These are phyloP conservation scores for Saccharomycopsis fodiens DNA, from an alignment of 805 yeast species.

Conservation along the genomic window DNA sequence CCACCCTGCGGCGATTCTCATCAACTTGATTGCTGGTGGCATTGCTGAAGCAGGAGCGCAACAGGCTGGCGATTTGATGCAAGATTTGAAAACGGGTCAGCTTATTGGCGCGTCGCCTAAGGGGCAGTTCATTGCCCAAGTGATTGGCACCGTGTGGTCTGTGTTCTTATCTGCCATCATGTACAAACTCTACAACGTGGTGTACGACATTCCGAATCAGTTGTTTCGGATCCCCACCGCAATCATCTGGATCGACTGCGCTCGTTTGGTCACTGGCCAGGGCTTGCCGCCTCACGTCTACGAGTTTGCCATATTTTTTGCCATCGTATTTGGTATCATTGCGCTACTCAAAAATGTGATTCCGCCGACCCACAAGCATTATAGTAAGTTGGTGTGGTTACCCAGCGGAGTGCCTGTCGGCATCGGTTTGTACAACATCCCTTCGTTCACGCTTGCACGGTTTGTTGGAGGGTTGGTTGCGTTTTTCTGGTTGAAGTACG, in stretches of 20 bases:
- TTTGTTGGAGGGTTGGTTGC: slow-evolving; percentile 80
- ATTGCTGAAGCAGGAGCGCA: slow-evolving; percentile 98
- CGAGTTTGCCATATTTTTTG: slow-evolving; percentile 53
- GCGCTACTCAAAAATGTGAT: slow-evolving; percentile 57
- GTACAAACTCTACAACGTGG: slow-evolving; percentile 72
- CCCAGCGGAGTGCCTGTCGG: slow-evolving; percentile 98
- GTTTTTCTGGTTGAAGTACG: slow-evolving; percentile 43
- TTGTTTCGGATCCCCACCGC: slow-evolving; percentile 91
- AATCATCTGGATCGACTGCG: slow-evolving; percentile 93
- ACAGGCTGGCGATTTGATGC: slow-evolving; percentile 98
- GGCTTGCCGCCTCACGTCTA: slow-evolving; percentile 80
- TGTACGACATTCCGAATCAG: slow-evolving; percentile 78
- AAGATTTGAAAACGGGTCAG: slow-evolving; percentile 92
- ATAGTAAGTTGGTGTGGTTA: slow-evolving; percentile 44
- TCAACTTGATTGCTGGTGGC: slow-evolving; percentile 91
- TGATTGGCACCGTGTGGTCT: slow-evolving; percentile 83
- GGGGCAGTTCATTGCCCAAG: slow-evolving; percentile 86
- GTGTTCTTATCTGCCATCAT: slow-evolving; percentile 70
- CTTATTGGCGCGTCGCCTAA: slow-evolving; percentile 84
- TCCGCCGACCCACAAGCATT: slow-evolving; percentile 31
- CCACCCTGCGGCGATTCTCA: slow-evolving; percentile 75
- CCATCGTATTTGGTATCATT: slow-evolving; percentile 58
- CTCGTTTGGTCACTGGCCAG: slow-evolving; percentile 83
- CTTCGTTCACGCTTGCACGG: slow-evolving; percentile 88
- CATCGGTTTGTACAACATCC: slow-evolving; percentile 89